Base-by-base conservation (phyloP, 805 yeast species). In the Scheffersomyces amazonensis region DNA sequence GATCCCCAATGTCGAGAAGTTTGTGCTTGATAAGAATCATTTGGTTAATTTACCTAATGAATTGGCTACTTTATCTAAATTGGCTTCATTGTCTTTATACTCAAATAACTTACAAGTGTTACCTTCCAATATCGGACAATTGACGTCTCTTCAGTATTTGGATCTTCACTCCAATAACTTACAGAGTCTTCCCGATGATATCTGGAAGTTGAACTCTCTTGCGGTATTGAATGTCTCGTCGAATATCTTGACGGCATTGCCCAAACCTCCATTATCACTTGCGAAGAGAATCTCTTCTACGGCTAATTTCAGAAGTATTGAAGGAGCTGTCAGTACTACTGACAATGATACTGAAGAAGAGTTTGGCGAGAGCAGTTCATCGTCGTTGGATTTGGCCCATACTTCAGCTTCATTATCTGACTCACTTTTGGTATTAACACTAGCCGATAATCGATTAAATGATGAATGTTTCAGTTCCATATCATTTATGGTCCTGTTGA, bases 111-210 rank as follows among this genome's bases (percentile, higher is more conserved):
- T 93, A 40, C 84, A 83, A 38, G 59, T 72, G 1, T 53, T 93
- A 11, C 96, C 98, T 0, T 58, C 67, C 2, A 75, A 78, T 10
- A 75, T 93, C 23, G 81, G 87, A 2, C 52, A 70, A 12, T 69
- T 90, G 39, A 60, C 69, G 3, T 73, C 76, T 21, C 69, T 91
- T 45, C 80, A 75, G 50, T 68, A 74, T 32, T 66, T 91, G 39
- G 96, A 91, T 58, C 62, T 88, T 31, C 96, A 91, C 60, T 78
- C 86, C 31, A 91, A 91, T 60, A 89, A 89, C 53, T 68, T 91
- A 47, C 81, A 87, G 47, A 56, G 66, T 6, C 64, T 91, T 20
- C 86, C 88, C 0, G 73, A 73, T 20, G 83, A 79, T 16, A 71
- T 86, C 23, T 86, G 90, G 84, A 64, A 73, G 36, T 60, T 87